Base-by-base conservation (phyloP, 306 rosid genomes). In the Dryas octopetala region DNA sequence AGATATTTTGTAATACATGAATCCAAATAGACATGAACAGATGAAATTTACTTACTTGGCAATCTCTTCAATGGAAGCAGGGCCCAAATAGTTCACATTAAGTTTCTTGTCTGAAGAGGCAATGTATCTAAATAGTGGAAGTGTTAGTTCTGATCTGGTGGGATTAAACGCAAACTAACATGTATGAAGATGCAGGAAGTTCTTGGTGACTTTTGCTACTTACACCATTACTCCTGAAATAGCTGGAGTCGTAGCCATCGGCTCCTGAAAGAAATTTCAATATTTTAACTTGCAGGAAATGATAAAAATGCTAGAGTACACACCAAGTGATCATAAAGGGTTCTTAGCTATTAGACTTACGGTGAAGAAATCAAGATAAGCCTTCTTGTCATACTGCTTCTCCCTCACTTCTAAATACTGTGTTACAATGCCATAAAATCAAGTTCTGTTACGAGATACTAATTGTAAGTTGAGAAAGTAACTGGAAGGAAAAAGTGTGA, bases 401-500 rank as follows among this genome's bases (percentile, higher is more conserved):
- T 95, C 97, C 83, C 98, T 85, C 80, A 87, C 98, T 81, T 89
- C 98, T 49, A 95, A 84, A 84, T 91, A 28, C 97, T 95, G 88
- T 62, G 71, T 4, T 28, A 44, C 44, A 57, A 32, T 47, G 45
- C 44, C 73, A 62, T 23, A 76, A 72, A 80, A 80, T 76, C 57
- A 61, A 50, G 58, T 61, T 45, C n/a, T 68, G 62, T 68, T 54
- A 44, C 14, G 52, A 74, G 28, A 64, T 54, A 67, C 7, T 45
- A 38, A 14, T 43, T 28, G 26, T 57, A 3, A 64, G 32, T 11
- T 45, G 16, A 49, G 50, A 49, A 57, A 74, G 48, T 26, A 70
- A 41, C 1, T 15, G 28, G 70, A n/a, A 59, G 2, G 32, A 43
- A 10, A 40, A 44, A 15, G 7, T 40, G 49, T 48, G 43, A 19